These are phyloP conservation scores for Agapanthus africanus DNA, from an alignment of 106 monocot genomes.

Conservation along the genomic window DNA sequence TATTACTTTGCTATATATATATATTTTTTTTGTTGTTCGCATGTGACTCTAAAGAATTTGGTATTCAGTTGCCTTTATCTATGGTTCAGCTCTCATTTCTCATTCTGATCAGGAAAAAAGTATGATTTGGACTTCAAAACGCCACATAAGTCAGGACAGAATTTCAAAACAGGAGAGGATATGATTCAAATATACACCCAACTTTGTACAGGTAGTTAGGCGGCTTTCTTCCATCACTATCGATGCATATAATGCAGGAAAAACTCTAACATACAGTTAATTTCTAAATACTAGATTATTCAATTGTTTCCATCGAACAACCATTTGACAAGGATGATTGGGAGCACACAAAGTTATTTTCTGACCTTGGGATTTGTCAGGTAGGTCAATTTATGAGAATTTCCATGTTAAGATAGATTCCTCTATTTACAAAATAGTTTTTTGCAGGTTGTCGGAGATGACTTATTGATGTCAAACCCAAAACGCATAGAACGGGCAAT, in stretches of 20 bases:
- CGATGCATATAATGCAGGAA: neutral
- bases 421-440: slow-evolving; percentile 14
- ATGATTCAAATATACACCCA: slow-evolving; percentile 79
- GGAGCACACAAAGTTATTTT: slow-evolving; percentile 74
- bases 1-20: too few relatives aligned
- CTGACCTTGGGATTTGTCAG: slow-evolving; percentile 75
- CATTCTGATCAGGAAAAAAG: slow-evolving; percentile 58
- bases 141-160: slow-evolving; percentile 68
- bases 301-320: slow-evolving; percentile 79
- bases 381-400: slow-evolving; percentile 19
- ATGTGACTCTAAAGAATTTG: neutral
- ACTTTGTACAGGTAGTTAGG: slow-evolving; percentile 62
- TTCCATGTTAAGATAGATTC: neutral
- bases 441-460: slow-evolving; percentile 88
- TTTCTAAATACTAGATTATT: slow-evolving; percentile 49
- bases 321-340: slow-evolving; percentile 97
- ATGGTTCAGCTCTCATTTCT: neutral
- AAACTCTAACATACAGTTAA: neutral
- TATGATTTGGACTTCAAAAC: slow-evolving; percentile 85
- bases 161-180: slow-evolving; percentile 87
- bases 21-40: neutral
- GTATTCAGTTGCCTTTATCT: neutral
- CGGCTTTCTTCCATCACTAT: slow-evolving; percentile 3
- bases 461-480: slow-evolving; percentile 79
- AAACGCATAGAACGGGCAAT: slow-evolving; percentile 79